Evolutionary conservation across 768 basidiomycete genomes (phyloP), one percentile per base, ranked within the genome.

Genomic region (Psilocybe azurescens): DNA sequence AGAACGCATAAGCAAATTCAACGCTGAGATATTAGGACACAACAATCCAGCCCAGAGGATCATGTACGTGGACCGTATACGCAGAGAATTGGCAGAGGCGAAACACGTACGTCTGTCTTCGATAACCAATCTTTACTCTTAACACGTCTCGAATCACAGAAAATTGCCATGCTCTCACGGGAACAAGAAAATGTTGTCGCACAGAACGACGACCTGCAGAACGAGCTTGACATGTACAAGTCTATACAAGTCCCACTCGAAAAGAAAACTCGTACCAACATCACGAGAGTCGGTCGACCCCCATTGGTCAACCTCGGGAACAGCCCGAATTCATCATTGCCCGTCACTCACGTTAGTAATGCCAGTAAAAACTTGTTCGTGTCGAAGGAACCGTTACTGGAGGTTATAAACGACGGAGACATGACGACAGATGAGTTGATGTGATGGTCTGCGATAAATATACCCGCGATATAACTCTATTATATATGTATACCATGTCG

Each of bases 1-100:
- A 0, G 79, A 84, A 41, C 78, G 81, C n/a, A 81, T 97, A 47
- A 88, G 90, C 65, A 83, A 81, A 68, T 90, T 94, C 77, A 96
- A 96, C 65, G 91, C 93, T 0, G 88, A 95, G 71, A 90, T 97
- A 60, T 77, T 95, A 16, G 87, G 93, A 0, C 94, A 96, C 70
- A 82, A 84, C 36, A 95, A 96, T 70, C 91, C 92, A 8, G 86
- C 87, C 1, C 95, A 97, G 74, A 86, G 88, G 61, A 94, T 97
- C 68, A 80, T 88, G 72, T 96, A 97, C 67, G 87, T 97, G 14
- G 95, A 96, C 61, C 83, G 88, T 57, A 86, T 97, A 56, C 83
- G 95, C 38, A 78, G 83, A 59, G 94, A 97, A 71, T 77, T 96
- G 53, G 86, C 92, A 2, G 88, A 93, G 58, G 81, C 85, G 5